Conservation (phyloP, 2,329 filamentous ascomycete genomes). For the Trichoderma gracile region DNA sequence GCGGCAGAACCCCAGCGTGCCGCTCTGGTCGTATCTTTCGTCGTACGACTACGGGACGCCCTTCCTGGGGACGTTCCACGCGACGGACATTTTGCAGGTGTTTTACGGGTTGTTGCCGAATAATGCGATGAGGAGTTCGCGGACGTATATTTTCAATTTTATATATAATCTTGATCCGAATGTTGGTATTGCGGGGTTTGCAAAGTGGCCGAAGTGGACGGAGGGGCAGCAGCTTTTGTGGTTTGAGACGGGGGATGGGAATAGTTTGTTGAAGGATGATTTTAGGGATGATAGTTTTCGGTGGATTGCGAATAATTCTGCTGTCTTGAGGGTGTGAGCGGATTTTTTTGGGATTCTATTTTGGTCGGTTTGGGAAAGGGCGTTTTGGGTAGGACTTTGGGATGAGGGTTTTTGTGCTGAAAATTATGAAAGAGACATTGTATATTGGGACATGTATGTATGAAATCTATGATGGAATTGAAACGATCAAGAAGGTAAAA, state of each 20-base stretch:
- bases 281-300: conserved; percentile 39
- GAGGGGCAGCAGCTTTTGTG: conserved; percentile 52
- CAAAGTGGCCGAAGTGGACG: conserved; percentile 47
- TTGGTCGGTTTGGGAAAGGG: too few species aligned
- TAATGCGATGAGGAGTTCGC: conserved; percentile 59
- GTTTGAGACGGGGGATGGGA: conserved; percentile 42
- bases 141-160: conserved; percentile 73
- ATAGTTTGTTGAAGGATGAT: conserved; percentile 40
- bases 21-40: conserved; percentile 72
- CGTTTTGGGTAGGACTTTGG: too few species aligned
- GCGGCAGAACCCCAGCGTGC: conserved; percentile 56
- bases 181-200: conserved; percentile 44
- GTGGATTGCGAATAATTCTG: conserved; percentile 34
- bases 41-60: conserved; percentile 72
- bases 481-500: too few species aligned
- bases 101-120: conserved; percentile 66
- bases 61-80: conserved; percentile 75
- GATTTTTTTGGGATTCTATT: too few species aligned
- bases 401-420: too few species aligned
- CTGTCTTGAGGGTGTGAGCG: conserved; percentile 32
- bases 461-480: too few species aligned
- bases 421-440: too few species aligned
- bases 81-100: conserved; percentile 66
- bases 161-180: conserved; percentile 72
- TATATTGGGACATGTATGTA: too few species aligned